A percentile compares a stretch with the other conserved stretches of the same genome.
Evolutionary conservation across 257 asterid genomes (phyloP).

Genomic region (Solanum virginianum): DNA sequence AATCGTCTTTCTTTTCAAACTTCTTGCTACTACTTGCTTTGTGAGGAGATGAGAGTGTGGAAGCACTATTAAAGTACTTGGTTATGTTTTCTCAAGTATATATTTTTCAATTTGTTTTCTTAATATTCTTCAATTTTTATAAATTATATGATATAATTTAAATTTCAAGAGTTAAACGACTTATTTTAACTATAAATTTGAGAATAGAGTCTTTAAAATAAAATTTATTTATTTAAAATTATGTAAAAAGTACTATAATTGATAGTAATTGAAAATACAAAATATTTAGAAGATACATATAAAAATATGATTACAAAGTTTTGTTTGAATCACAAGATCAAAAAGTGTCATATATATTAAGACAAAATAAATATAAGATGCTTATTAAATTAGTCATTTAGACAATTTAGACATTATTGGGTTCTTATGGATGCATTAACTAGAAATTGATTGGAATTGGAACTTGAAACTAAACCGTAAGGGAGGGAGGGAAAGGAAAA

Average conservation of each 20-base stretch:
- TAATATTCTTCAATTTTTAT: too few relatives aligned
- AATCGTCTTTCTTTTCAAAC: neutral
- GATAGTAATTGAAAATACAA: neutral
- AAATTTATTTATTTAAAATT: neutral
- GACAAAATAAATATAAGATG: neutral
- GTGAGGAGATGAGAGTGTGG: neutral
- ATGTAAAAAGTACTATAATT: too few relatives aligned
- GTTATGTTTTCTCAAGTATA: neutral
- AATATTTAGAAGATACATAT: neutral
- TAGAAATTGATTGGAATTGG: too few relatives aligned
- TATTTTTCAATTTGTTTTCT: too few relatives aligned
- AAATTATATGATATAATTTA: too few relatives aligned
- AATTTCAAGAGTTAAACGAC: neutral
- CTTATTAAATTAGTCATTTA: neutral
- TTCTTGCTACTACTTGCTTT: neutral
- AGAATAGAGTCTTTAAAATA: neutral
- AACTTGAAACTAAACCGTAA: too few relatives aligned
- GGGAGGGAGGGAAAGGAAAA: too few relatives aligned
- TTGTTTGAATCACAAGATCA: neutral
- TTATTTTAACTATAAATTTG: neutral
- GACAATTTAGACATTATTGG: neutral
- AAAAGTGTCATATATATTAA: neutral
- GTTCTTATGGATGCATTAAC: too few relatives aligned
- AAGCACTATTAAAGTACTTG: neutral
- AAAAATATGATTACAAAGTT: rapidly evolving